phyloP scores from a whole-genome alignment of 2,329 filamentous ascomycete genomes.

The Cladosporium phlei region DNA sequence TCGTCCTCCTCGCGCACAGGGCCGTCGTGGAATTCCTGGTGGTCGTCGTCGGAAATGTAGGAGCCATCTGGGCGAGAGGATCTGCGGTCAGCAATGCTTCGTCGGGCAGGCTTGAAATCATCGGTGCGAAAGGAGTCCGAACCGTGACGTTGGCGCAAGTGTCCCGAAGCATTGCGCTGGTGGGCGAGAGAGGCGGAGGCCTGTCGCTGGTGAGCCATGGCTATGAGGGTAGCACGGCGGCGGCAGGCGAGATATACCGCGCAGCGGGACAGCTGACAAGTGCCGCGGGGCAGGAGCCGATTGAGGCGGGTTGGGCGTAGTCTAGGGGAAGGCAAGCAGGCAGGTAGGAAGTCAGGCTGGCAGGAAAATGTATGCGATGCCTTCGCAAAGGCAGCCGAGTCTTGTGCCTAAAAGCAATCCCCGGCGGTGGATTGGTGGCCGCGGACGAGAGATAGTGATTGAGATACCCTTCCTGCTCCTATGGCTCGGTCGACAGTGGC shows the following conservation, averaged over 20 bases:
- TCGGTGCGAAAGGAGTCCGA: conserved; percentile 17
- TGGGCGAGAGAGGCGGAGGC: conserved; percentile 9
- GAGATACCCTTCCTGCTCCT: too few species aligned
- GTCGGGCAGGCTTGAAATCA: conserved; percentile 4
- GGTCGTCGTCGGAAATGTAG: conserved; percentile 13
- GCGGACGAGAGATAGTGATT: too few species aligned
- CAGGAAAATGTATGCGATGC: too few species aligned
- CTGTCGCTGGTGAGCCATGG: conserved; percentile 20
- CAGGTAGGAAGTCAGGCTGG: too few species aligned
- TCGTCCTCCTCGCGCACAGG: conserved; percentile 11
- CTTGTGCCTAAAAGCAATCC: too few species aligned
- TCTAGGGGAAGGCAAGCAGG: neutral
- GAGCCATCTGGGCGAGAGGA: conserved; percentile 8
- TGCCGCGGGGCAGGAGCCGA: neutral
- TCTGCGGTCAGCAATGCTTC: conserved; percentile 9
- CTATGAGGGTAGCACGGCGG: neutral
- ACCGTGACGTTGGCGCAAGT: conserved; percentile 26
- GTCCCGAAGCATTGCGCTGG: conserved; percentile 17
- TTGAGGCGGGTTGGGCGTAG: neutral
- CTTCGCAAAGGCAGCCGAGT: too few species aligned
- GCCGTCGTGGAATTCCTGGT: conserved; percentile 5
- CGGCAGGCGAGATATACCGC: neutral
- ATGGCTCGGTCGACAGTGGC: too few species aligned
- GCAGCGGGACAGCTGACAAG: too few species aligned
- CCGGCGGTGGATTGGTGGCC: too few species aligned